Conservation (phyloP, 139 green algal species). For the Deuterostichococcus epilithicus region DNA sequence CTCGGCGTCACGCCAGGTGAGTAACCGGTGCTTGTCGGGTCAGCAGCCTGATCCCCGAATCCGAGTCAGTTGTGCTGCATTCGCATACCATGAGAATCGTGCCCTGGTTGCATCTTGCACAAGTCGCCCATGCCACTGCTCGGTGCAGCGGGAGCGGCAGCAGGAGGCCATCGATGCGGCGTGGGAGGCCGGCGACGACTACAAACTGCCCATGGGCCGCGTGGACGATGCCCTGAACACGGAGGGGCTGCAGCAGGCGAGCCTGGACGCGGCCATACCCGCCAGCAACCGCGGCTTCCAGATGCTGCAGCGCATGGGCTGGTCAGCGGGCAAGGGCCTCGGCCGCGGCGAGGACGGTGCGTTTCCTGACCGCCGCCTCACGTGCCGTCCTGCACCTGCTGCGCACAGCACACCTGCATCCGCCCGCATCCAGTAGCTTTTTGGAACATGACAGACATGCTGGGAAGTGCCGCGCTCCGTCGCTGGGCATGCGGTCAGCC, state of each 20-base stretch:
- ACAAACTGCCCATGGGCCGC: conserved; percentile 39
- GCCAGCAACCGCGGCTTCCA: conserved; percentile 70
- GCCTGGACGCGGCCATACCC: conserved; percentile 34
- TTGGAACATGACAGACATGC: not conserved
- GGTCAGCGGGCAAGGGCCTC: conserved; percentile 68
- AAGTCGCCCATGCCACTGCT: not conserved
- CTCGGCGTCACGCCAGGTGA: conserved; percentile 13
- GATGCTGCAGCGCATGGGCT: conserved; percentile 82
- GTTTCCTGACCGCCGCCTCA: not conserved
- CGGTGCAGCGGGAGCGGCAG: conserved; percentile 10
- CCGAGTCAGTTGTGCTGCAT: not conserved
- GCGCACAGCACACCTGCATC: not conserved
- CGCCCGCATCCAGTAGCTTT: not conserved
- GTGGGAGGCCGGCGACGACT: conserved; percentile 29
- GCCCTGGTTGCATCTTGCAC: not conserved
- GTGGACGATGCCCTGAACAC: conserved; percentile 44
- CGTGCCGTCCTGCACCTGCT: too few relatives aligned
- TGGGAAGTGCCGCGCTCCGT: not conserved
- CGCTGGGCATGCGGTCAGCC: not conserved
- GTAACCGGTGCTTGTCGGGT: not conserved
- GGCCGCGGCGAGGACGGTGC: conserved; percentile 64
- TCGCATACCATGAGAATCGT: not conserved
- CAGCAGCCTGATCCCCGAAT: not conserved
- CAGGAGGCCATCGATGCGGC: conserved; percentile 14
- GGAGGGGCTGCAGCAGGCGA: conserved; percentile 22